A percentile compares a stretch with the other conserved stretches of the same genome.
Evolutionary conservation across 495 filamentous ascomycete species (phyloP).

Genomic region (Penicillium nucicola): DNA sequence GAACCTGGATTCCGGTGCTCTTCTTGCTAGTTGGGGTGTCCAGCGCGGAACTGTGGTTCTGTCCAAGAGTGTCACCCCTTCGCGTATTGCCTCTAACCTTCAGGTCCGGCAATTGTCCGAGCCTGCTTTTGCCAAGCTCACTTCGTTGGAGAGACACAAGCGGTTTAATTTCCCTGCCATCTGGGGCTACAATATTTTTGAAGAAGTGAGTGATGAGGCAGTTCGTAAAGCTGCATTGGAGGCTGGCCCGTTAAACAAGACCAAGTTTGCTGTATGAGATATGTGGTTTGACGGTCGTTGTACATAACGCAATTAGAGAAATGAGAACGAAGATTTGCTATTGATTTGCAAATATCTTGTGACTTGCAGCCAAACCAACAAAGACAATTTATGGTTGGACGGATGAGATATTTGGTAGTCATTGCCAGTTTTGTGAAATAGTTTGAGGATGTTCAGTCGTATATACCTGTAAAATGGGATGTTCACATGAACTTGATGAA

Average conservation of each 20-base stretch:
- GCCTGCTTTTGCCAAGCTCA: conserved; percentile 34
- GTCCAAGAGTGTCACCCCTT: conserved; percentile 47
- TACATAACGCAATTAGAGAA: too few relatives aligned
- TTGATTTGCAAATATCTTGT: too few relatives aligned
- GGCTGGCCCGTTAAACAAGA: conserved; percentile 18
- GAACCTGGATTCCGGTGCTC: conserved; percentile 33
- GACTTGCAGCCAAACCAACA: too few relatives aligned
- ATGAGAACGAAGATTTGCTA: too few relatives aligned
- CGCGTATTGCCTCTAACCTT: conserved; percentile 42
- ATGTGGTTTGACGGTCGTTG: not conserved
- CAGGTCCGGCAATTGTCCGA: conserved; percentile 26
- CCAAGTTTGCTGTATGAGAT: conserved; percentile 24
- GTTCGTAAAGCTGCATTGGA: conserved; percentile 18
- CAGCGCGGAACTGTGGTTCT: conserved; percentile 48
- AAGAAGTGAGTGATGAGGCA: conserved; percentile 25
- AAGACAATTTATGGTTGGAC: too few relatives aligned
- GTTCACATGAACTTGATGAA: too few relatives aligned
- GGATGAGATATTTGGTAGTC: too few relatives aligned
- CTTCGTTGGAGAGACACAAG: conserved; percentile 27
- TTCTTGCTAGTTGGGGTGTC: conserved; percentile 48
- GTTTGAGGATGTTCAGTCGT: too few relatives aligned
- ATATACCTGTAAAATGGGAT: too few relatives aligned
- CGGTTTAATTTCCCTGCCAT: conserved; percentile 37
- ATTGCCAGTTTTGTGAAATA: too few relatives aligned
- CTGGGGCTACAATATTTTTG: conserved; percentile 41